phyloP scores from a whole-genome alignment of 176 grass and related monocot genomes.

The Bolboschoenus planiculmis region DNA sequence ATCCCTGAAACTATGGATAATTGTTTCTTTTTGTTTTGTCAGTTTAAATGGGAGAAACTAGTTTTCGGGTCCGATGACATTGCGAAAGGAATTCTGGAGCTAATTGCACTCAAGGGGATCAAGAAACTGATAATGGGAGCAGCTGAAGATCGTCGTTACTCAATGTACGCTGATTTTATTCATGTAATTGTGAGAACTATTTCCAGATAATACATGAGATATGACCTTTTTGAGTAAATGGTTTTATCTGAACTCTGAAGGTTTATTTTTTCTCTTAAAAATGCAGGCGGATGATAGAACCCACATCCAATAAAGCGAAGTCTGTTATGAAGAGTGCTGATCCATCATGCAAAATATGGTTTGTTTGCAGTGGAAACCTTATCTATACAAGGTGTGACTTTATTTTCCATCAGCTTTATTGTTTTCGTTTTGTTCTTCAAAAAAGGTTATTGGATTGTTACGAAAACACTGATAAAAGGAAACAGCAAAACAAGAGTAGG shows the following conservation, averaged over 20 bases:
- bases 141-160: background rate
- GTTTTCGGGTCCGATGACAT: background rate
- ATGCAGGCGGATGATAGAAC: slow-evolving; percentile 6
- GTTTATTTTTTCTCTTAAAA: background rate
- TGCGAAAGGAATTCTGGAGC: background rate
- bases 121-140: slow-evolving; percentile 10
- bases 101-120: background rate
- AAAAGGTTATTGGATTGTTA: background rate
- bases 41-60: slow-evolving; percentile 13
- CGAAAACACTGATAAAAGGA: background rate
- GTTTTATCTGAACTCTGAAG: background rate
- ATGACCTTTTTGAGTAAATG: background rate
- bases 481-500: background rate
- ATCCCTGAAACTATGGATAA: background rate
- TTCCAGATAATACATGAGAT: background rate
- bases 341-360: slow-evolving; percentile 36
- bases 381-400: slow-evolving; percentile 25
- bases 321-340: slow-evolving; percentile 11
- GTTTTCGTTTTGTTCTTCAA: background rate
- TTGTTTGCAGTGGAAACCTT: slow-evolving; percentile 32
- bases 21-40: background rate
- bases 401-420: background rate
- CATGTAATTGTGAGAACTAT: background rate
- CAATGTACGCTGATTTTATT: background rate
- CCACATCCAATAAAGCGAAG: slow-evolving; percentile 6